A percentile compares a stretch with the other conserved stretches of the same genome.
Evolutionary conservation across 805 yeast genomes (phyloP).

Genomic region (Saccharomycopsis microspora): DNA sequence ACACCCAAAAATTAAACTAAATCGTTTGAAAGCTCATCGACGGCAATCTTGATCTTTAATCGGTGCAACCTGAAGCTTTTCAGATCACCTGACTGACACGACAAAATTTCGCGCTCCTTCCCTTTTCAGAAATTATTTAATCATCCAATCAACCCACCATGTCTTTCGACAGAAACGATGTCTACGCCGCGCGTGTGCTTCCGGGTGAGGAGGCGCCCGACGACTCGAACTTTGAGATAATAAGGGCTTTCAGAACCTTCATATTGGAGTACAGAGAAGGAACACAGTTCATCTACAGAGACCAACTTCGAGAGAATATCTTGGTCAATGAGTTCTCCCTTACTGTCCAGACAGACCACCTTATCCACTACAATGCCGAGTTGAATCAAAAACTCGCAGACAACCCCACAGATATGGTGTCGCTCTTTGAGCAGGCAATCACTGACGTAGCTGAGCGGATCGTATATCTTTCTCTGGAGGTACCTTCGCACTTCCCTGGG

Average conservation of each 20-base stretch:
- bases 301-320: conserved; percentile 80
- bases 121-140: no score
- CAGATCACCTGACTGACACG: no score
- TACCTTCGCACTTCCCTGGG: conserved; percentile 50
- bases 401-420: conserved; percentile 81
- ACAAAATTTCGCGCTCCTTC: no score
- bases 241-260: conserved; percentile 70
- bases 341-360: conserved; percentile 70
- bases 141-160: conserved; percentile 22
- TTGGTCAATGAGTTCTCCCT: conserved; percentile 63
- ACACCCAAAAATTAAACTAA: no score
- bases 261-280: conserved; percentile 78
- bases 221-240: conserved; percentile 52
- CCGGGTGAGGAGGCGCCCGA: conserved; percentile 71
- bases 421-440: conserved; percentile 72
- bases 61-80: no score
- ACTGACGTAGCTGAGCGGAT: conserved; percentile 76
- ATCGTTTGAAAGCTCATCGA: no score
- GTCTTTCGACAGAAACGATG: conserved; percentile 69
- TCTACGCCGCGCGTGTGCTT: conserved; percentile 68
- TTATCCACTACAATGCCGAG: conserved; percentile 82
- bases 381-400: conserved; percentile 74
- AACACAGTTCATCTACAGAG: conserved; percentile 77
- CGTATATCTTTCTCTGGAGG: conserved; percentile 35
- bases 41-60: no score